Conservation (phyloP, 352 stramenopile species). For the Phytopythium ostracodes region DNA sequence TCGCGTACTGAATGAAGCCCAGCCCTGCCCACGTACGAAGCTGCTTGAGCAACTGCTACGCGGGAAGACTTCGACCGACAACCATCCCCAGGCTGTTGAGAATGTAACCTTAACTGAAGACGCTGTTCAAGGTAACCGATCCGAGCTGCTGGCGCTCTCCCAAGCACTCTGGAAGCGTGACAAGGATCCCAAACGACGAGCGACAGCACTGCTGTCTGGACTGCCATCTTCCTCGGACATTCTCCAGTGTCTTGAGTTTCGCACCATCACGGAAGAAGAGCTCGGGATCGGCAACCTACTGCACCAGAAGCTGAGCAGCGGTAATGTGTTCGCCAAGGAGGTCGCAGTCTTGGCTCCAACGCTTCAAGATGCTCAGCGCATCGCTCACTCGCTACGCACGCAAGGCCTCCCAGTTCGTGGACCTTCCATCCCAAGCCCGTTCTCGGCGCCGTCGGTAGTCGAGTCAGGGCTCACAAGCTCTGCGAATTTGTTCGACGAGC, state of each 20-base stretch:
- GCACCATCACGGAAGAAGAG: constrained; percentile 20
- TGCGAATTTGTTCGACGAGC: constrained; percentile 49
- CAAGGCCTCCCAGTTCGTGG: constrained; percentile 27
- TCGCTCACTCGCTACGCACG: constrained; percentile 26
- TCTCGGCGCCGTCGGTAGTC: not conserved
- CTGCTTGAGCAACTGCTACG: constrained; percentile 28
- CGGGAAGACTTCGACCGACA: not conserved
- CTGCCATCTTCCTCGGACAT: not conserved
- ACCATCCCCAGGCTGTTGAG: not conserved
- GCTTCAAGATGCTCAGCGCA: constrained; percentile 26
- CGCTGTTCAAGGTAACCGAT: not conserved
- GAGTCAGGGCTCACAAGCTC: not conserved
- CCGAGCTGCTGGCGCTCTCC: not conserved
- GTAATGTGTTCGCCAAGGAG: not conserved
- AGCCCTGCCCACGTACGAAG: constrained; percentile 24
- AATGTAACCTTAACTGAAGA: not conserved
- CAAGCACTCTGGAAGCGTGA: not conserved
- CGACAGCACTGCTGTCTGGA: not conserved
- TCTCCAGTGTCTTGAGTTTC: constrained; percentile 14
- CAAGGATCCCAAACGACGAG: not conserved
- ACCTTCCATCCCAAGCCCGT: not conserved
- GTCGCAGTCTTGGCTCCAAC: constrained; percentile 34
- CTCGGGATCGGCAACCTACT: constrained; percentile 10
- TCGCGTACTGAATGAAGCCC: constrained; percentile 26
- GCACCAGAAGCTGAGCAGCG: constrained; percentile 3